Base-by-base conservation (phyloP, 2,329 filamentous ascomycete genomes). In the Penicillium sclerotiorum region DNA sequence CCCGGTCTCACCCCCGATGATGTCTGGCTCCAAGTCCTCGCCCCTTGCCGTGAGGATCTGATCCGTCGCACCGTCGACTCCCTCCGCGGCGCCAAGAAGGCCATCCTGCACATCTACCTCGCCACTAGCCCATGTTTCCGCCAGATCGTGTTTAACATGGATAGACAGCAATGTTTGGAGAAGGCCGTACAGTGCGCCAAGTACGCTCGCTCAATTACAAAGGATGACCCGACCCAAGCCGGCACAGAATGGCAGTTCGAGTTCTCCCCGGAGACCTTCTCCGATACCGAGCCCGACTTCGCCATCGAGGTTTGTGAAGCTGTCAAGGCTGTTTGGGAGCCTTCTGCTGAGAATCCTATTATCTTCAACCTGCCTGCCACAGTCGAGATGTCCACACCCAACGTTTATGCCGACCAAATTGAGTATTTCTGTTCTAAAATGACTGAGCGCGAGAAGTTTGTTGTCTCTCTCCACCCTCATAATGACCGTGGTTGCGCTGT, bases 281-380 rank as follows among this genome's bases (percentile, higher is more conserved):
- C 92, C 5, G 93, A 97, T 73, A 90, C 90, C 2, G 82, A 86
- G 49, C 86, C 90, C 11, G 91, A 95, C 33, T 97, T 88, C 65
- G 89, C 84, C 13, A 75, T 97, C 27, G 75, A 86, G 67, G 81
- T 97, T 35, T 97, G 94, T 71, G 86, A 95, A 68, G 93, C 93
- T 27, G 93, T 97, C 64, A 96, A 96, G 80, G 87, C 80, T 5
- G 94, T 92, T 1, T 99, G 94, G 94, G 91, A 80, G 55, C 93
- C 94, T 1, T 84, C 83, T 0, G 84, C 78, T 32, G 84, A 90
- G 70, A 86, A 85, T 61, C 89, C 87, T 40, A 90, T 99, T 71
- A 95, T 99, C 68, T 94, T 99, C 80, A 97, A 97, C 76, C 80
- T 99, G 44, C 93, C 94, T 1, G 93, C 94, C 1, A 99, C 94